A percentile compares a stretch with the other conserved stretches of the same genome.
Conservation (phyloP, 1,139 yeast species). For the Nadsonia commutata region DNA sequence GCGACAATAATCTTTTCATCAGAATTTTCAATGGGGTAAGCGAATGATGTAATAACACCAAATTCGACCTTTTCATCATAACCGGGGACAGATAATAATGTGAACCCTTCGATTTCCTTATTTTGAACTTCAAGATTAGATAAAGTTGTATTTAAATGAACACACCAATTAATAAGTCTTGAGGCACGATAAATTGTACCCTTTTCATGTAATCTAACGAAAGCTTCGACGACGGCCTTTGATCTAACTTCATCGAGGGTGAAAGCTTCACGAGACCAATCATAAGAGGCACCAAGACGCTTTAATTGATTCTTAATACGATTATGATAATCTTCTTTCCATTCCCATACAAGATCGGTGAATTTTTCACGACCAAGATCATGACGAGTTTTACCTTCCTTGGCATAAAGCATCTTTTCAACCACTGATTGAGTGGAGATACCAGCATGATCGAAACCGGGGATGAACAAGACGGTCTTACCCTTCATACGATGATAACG, state of each 20-base stretch:
- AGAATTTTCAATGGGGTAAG: constrained; percentile 77
- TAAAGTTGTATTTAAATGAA: constrained; percentile 82
- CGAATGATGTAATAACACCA: constrained; percentile 89
- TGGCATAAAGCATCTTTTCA: constrained; percentile 88
- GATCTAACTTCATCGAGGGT: constrained; percentile 72
- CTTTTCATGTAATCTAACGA: constrained; percentile 81
- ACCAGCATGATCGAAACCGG: constrained; percentile 99
- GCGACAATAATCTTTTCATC: constrained; percentile 87
- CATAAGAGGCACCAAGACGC: constrained; percentile 90
- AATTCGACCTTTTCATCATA: constrained; percentile 85
- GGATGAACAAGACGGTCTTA: constrained; percentile 79
- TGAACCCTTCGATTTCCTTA: constrained; percentile 73
- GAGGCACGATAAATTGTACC: constrained; percentile 92
- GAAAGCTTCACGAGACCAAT: constrained; percentile 90
- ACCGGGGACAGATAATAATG: constrained; percentile 72
- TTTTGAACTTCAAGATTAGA: constrained; percentile 94
- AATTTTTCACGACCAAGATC: constrained; percentile 90
- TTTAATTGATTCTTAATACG: constrained; percentile 75
- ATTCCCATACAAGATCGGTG: constrained; percentile 84
- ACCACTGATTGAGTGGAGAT: constrained; percentile 98
- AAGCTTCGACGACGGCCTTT: constrained; percentile 79
- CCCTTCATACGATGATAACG: constrained; percentile 97
- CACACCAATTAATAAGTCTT: constrained; percentile 94
- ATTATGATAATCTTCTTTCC: constrained; percentile 90
- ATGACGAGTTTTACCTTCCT: constrained; percentile 80